A percentile compares a stretch with the other conserved stretches of the same genome.
Conservation (phyloP, 1,284 basidiomycete species). For the Rhodotorula sp. region DNA sequence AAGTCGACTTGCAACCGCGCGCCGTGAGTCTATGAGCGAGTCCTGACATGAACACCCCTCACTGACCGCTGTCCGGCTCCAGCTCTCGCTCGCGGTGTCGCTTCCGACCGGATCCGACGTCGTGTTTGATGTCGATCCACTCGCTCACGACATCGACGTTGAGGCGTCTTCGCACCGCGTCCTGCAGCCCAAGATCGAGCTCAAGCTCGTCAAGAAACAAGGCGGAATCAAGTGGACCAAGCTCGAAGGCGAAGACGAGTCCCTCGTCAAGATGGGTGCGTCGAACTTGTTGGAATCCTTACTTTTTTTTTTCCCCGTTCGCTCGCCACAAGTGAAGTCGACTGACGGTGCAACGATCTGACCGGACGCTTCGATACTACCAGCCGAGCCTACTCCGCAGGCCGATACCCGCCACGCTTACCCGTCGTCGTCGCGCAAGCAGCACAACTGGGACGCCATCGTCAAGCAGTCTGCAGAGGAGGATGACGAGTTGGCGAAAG, state of each 20-base stretch:
- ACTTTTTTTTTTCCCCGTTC: background rate
- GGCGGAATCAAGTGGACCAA: conserved; percentile 67
- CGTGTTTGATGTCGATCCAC: conserved; percentile 61
- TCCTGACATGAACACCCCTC: too few species aligned
- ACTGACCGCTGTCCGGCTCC: background rate
- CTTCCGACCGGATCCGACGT: conserved; percentile 43
- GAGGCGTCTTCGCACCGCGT: conserved; percentile 64
- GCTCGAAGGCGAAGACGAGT: conserved; percentile 60
- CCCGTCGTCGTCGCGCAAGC: conserved; percentile 47
- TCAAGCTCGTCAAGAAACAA: conserved; percentile 64
- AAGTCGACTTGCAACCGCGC: conserved; percentile 31
- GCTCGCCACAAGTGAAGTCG: background rate
- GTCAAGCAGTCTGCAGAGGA: conserved; percentile 59
- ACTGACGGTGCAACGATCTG: background rate
- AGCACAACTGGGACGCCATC: conserved; percentile 80
- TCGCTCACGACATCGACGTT: conserved; percentile 75
- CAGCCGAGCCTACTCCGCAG: background rate
- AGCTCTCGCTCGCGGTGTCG: conserved; percentile 46
- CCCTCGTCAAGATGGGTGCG: conserved; percentile 43
- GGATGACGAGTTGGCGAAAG: conserved; percentile 53
- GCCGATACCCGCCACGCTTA: conserved; percentile 36
- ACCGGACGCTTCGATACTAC: too few species aligned
- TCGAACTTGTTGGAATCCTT: background rate
- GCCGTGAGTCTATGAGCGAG: conserved; percentile 13
- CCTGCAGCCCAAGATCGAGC: conserved; percentile 79